Conservation (phyloP, 345 rosid species). For the Acer saccharum region DNA sequence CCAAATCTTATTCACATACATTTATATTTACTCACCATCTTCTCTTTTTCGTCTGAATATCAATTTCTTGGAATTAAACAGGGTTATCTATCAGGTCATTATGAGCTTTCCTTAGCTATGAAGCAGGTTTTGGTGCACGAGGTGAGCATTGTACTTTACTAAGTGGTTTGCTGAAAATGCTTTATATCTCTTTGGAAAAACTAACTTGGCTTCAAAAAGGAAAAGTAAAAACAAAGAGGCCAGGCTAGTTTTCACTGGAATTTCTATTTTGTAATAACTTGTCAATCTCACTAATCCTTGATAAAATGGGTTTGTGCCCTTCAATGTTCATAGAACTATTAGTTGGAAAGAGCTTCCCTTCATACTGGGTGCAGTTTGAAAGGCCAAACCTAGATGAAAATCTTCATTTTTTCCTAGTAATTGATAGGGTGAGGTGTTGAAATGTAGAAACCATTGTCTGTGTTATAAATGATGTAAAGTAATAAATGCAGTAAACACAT, state of each 20-base stretch:
- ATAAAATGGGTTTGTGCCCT: not conserved
- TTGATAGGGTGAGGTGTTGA: not conserved
- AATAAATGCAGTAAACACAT: not conserved
- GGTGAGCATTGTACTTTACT: conserved; percentile 41
- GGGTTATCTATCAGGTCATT: conserved; percentile 60
- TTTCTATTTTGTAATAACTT: not conserved
- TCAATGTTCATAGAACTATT: not conserved
- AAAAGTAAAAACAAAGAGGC: not conserved
- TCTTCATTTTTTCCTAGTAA: not conserved
- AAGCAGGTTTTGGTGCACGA: conserved; percentile 90
- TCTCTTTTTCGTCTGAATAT: conserved; percentile 16
- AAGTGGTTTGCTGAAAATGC: not conserved
- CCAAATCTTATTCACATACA: conserved; percentile 7
- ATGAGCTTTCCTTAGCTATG: conserved; percentile 65
- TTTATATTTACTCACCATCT: not conserved
- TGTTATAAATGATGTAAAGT: not conserved
- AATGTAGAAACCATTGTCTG: too few relatives aligned
- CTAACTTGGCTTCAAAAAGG: not conserved
- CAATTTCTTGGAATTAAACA: conserved; percentile 42
- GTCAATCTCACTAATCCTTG: not conserved
- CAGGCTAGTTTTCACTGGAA: not conserved
- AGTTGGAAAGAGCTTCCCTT: not conserved
- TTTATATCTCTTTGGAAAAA: not conserved
- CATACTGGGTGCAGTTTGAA: not conserved
- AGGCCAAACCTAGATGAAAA: not conserved